Evolutionary conservation across 768 basidiomycete genomes (phyloP).

Genomic region (Russula lepida): DNA sequence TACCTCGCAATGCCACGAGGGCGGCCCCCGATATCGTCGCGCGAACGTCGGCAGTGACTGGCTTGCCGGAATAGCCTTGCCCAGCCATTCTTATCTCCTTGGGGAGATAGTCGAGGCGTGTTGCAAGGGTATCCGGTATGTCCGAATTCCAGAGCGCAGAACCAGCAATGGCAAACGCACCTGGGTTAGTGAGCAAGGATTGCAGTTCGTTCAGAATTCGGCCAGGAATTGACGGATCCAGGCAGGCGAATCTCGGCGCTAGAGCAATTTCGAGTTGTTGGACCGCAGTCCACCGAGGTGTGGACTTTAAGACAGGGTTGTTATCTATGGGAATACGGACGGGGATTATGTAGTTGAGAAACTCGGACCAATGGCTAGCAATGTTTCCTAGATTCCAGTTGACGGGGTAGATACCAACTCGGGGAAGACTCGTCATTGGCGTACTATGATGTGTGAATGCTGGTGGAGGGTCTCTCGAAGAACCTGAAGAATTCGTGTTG

Average conservation of each 20-base stretch:
- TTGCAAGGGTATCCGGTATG: conserved; percentile 11
- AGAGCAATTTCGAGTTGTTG: neutral
- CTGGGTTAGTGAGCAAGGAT: neutral
- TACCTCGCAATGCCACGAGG: conserved; percentile 3
- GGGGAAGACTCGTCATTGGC: neutral
- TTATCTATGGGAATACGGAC: conserved; percentile 4
- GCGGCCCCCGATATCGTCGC: neutral
- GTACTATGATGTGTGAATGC: neutral
- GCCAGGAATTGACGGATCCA: conserved; percentile 4
- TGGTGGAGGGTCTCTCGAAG: neutral
- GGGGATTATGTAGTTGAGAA: conserved; percentile 2
- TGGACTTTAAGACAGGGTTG: neutral
- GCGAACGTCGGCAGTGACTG: conserved; percentile 1
- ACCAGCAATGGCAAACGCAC: neutral
- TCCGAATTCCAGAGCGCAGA: neutral
- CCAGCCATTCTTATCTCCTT: neutral
- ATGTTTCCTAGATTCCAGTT: conserved; percentile 10
- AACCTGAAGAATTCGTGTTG: neutral
- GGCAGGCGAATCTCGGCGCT: neutral
- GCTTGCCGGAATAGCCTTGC: conserved; percentile 1
- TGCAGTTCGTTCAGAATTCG: neutral
- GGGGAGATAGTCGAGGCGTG: conserved; percentile 5
- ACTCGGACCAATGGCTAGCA: conserved; percentile 7
- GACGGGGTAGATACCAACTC: neutral
- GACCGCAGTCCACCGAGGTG: conserved; percentile 10